Conservation (phyloP, 495 filamentous ascomycete species). For the Penicillium herquei region DNA sequence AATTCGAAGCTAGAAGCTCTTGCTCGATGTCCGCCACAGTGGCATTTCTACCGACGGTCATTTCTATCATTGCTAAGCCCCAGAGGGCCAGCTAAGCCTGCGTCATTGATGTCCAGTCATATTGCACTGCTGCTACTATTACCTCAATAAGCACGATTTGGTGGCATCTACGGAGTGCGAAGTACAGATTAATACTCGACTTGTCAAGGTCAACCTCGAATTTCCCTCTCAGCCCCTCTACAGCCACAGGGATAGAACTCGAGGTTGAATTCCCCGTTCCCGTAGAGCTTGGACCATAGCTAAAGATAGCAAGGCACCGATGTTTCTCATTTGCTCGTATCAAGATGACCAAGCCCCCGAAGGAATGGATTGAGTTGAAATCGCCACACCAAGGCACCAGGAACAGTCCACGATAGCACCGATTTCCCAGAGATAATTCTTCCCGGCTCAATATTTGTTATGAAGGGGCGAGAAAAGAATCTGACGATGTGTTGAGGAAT, state of each 20-base stretch:
- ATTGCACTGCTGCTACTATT: too few species aligned
- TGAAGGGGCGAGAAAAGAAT: slow-evolving; percentile 1
- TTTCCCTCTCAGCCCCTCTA: not conserved
- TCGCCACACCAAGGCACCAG: not conserved
- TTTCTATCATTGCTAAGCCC: too few species aligned
- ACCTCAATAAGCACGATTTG: too few species aligned
- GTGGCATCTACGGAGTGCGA: too few species aligned
- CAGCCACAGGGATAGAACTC: not conserved
- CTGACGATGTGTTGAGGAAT: not conserved
- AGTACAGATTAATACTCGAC: too few species aligned
- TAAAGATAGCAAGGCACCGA: not conserved
- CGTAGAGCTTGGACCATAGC: slow-evolving; percentile 5
- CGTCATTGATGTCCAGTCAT: too few species aligned
- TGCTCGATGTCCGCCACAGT: not conserved
- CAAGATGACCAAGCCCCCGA: not conserved
- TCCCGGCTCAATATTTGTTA: not conserved
- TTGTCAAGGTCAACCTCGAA: not conserved
- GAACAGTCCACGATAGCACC: too few species aligned
- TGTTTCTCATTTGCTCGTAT: not conserved
- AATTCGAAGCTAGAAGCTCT: not conserved
- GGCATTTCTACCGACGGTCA: too few species aligned
- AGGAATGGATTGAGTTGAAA: not conserved
- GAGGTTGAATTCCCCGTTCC: not conserved
- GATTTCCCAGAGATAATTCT: too few species aligned
- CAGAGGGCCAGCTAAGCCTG: too few species aligned